Evolutionary conservation across 106 monocot genomes (phyloP).

Genomic region (Alisma plantagoaquatica): DNA sequence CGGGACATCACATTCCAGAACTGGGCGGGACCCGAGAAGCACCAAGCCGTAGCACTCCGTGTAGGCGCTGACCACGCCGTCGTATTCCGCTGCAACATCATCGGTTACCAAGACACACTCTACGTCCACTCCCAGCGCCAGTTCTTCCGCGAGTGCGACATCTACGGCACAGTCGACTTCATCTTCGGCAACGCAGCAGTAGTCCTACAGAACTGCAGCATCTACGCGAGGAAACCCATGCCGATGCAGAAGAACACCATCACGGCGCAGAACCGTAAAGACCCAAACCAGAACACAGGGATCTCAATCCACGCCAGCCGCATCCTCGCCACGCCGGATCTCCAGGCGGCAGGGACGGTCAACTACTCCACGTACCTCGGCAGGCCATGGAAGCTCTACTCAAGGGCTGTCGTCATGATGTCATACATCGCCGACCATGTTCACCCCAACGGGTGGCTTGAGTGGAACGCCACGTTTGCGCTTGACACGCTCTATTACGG

Average conservation of each 20-base stretch:
- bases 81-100: conserved; percentile 64
- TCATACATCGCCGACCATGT: conserved; percentile 14
- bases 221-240: conserved; percentile 68
- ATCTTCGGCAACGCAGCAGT: conserved; percentile 93
- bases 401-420: conserved; percentile 16
- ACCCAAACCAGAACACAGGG: conserved; percentile 57
- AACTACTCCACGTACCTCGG: conserved; percentile 20
- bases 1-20: conserved; percentile 80
- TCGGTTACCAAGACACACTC: conserved; percentile 78
- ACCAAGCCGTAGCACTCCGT: conserved; percentile 82
- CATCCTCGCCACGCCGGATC: conserved; percentile 9
- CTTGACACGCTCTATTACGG: conserved; percentile 26
- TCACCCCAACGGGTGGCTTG: conserved; percentile 18
- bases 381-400: conserved; percentile 20
- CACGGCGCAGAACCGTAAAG: conserved; percentile 75
- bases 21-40: conserved; percentile 58
- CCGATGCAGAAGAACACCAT: conserved; percentile 67
- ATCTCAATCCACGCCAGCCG: conserved; percentile 21
- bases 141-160: conserved; percentile 81
- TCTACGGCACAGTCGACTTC: conserved; percentile 92
- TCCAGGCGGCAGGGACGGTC: background rate
- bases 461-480: conserved; percentile 16
- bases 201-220: conserved; percentile 83
- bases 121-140: conserved; percentile 81
- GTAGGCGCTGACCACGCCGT: conserved; percentile 70